Percentiles rank a stretch among this genome's conserved stretches.
These are phyloP conservation scores for Dentipellis sp. DNA, from an alignment of 768 basidiomycete genomes.

Conservation along the genomic window DNA sequence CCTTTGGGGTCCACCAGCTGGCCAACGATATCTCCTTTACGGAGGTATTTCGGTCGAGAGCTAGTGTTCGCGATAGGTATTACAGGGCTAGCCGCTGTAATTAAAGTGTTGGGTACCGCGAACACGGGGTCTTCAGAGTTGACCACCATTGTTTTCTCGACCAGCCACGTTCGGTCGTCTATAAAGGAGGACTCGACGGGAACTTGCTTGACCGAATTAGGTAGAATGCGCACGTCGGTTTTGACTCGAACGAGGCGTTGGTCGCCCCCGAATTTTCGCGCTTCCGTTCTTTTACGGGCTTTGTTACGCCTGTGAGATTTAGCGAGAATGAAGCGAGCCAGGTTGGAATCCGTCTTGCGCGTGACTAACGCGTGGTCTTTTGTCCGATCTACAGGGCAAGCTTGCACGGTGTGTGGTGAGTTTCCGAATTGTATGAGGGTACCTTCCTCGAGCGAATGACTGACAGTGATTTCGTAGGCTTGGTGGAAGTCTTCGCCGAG, in stretches of 20 bases:
- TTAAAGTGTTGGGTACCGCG: background rate
- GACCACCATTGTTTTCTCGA: constrained; percentile 1
- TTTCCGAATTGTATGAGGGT: constrained; percentile 2
- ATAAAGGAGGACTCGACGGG: background rate
- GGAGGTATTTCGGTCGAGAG: background rate
- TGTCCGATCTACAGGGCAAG: background rate
- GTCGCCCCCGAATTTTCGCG: background rate
- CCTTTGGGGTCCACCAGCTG: background rate
- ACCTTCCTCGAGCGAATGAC: constrained; percentile 8
- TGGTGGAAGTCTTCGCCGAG: constrained; percentile 21
- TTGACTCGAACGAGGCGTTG: background rate
- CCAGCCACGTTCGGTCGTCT: background rate
- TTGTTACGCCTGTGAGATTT: background rate
- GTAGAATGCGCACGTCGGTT: background rate
- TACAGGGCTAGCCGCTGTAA: background rate
- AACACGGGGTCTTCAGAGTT: background rate
- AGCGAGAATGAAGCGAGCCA: background rate
- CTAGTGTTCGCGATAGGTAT: background rate
- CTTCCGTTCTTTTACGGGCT: background rate
- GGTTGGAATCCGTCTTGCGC: background rate
- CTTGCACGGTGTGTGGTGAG: background rate
- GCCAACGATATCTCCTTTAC: background rate
- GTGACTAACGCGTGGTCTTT: constrained; percentile 8
- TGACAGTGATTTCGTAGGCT: constrained; percentile 23
- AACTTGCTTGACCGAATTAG: background rate